A percentile compares a stretch with the other conserved stretches of the same genome.
Conservation (phyloP, 495 filamentous ascomycete genomes). For the Daldinia caldariorum region DNA sequence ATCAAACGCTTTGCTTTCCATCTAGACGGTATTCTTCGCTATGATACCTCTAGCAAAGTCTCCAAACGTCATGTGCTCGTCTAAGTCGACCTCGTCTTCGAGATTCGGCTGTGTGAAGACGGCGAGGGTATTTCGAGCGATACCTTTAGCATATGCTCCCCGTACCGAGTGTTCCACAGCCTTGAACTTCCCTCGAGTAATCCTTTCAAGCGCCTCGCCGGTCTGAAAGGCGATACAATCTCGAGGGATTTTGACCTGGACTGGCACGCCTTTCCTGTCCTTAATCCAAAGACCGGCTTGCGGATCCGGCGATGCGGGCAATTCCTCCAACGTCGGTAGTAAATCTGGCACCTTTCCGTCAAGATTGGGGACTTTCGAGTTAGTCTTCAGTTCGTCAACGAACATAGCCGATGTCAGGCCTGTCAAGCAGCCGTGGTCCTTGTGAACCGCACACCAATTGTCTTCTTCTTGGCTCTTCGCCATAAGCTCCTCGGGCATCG, state of each 20-base stretch:
- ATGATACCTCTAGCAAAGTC: constrained; percentile 88
- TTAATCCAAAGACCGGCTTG: constrained; percentile 90
- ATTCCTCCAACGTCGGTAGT: constrained; percentile 69
- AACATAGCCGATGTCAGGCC: constrained; percentile 97
- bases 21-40: constrained; percentile 73
- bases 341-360: constrained; percentile 47
- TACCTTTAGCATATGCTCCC: constrained; percentile 63
- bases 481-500: constrained; percentile 54
- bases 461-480: constrained; percentile 67
- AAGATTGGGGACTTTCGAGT: constrained; percentile 52
- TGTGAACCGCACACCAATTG: constrained; percentile 95
- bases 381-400: constrained; percentile 76
- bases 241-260: constrained; percentile 87
- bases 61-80: constrained; percentile 79
- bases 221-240: constrained; percentile 97
- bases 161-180: constrained; percentile 97
- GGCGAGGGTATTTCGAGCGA: constrained; percentile 92
- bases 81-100: constrained; percentile 80
- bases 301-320: constrained; percentile 78
- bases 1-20: background rate
- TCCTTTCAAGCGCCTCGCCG: constrained; percentile 87
- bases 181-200: constrained; percentile 87
- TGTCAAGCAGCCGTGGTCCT: constrained; percentile 93
- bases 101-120: constrained; percentile 98
- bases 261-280: constrained; percentile 77